Evolutionary conservation across 371 early-diverging fungal species (phyloP), one percentile per base, ranked within the genome.

Genomic region (Mucor velutinosus): DNA sequence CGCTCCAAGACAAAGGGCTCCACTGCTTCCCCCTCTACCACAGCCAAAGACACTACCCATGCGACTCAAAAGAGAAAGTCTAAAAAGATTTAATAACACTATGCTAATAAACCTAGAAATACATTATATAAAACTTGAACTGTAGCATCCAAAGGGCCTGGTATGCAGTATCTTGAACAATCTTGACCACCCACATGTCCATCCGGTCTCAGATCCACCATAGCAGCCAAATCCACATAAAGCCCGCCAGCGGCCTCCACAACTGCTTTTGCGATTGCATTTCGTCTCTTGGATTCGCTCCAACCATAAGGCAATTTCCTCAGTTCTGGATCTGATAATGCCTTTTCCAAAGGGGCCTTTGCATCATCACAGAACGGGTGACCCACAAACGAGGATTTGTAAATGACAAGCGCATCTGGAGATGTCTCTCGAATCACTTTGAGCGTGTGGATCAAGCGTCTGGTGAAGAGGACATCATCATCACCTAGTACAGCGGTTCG

Each of bases 131-230:
- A 60, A 7, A 89, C 69, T 37, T 82, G 77, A 5, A 76, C 74
- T 69, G 85, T 87, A 6, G 78, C 81, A 75, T 89, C 89, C 35
- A 82, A 27, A 0, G 89, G 89, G 19, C 89, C 89, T 2, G 89
- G 89, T n/a, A 87, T 87, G 75, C 87, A 89, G 68, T 86, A 89
- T 55, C 89, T 71, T 8, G 84, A 47, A 64, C 89, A 89, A 58
- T 89, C 89, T 8, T 78, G 80, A 14, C 82, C 81, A 14, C 87
- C 89, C 39, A 89, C 73, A 68, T 87, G 87, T 1, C 87, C 89
- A 73, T 89, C 89, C 0, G 86, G 84, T 58, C 89, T 70, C 45
- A 73, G 39, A 33, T 84, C 83, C 25, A 77, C 72, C 78, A 87
- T 70, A 6, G 82, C 76, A 25, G 83, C 89, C 7, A 87, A 68